Evolutionary conservation across 106 monocot genomes (phyloP), one percentile per base, ranked within the genome.

Genomic region (Platanthera zijinensis): DNA sequence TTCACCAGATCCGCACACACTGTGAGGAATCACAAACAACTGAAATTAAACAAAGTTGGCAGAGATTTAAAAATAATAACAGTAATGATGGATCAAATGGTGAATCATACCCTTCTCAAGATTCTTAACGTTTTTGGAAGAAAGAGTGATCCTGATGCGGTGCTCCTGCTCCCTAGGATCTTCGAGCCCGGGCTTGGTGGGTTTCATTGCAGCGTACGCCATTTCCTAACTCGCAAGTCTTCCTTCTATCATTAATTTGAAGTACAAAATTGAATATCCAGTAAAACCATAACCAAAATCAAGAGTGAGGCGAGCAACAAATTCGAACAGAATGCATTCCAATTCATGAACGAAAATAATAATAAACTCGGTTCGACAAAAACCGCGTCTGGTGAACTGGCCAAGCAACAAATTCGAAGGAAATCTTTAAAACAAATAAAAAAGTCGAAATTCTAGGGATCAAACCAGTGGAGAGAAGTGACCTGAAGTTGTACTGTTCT

Each of bases 141-240:
- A 86, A 48, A 90, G 84, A n/a, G 93, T 94, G 82, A 94, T 94
- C 73, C 94, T 64, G 75, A 94, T 94, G 71, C 94, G 90, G 72
- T 94, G 87, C 25, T 74, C 61, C 78, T 84, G 84, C 81, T 85
- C 92, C 69, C 74, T 86, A 18, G 88, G 6, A 15, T 88, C 90
- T 57, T 94, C 94, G 17, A 87, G 39, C 70, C 94, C 94, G 10
- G 79, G 67, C 78, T 94, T 94, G 6, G 72, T n/a, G 1, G 86
- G 84, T 59, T 92, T 92, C 90, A 86, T 88, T 49, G 84, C 84
- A 7, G 85, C 84, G 69, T 83, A 90, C 71, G 93, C 86, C 86
- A 86, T 86, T 2, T 22, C 0, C 19, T 10, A 72, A 72, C 48
- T 47, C 45, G 25, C 13, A n/a, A 48, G 17, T 67, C 48, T 47